Percentiles rank a stretch among this genome's conserved stretches.
Evolutionary conservation across 768 basidiomycete genomes (phyloP).

Genomic region (Gloeopeniophorella convolvens): DNA sequence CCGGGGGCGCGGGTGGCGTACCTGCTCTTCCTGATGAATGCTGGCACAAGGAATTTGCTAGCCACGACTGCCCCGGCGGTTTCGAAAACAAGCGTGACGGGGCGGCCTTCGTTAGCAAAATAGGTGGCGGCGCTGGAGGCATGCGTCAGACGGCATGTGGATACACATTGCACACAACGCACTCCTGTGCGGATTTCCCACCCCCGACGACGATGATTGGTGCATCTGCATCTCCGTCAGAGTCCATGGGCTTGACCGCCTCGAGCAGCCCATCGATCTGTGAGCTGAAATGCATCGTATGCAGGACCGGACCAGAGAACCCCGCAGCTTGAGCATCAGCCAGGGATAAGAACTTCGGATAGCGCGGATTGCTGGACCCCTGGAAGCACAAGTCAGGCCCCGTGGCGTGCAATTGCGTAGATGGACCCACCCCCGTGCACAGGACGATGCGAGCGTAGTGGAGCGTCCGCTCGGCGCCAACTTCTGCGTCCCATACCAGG

Average conservation of each 20-base stretch:
- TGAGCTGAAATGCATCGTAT: slow-evolving; percentile 43
- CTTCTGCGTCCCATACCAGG: slow-evolving; percentile 30
- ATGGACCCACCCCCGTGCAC: slow-evolving; percentile 48
- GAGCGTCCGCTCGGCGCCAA: slow-evolving; percentile 27
- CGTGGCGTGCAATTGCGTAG: neutral
- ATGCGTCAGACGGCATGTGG: neutral
- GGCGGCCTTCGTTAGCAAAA: slow-evolving; percentile 42
- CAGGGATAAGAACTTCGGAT: slow-evolving; percentile 38
- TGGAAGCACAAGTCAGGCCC: slow-evolving; percentile 22
- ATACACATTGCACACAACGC: too few species aligned
- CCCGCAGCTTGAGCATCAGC: slow-evolving; percentile 32
- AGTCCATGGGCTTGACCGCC: slow-evolving; percentile 13
- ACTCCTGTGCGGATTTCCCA: slow-evolving; percentile 64
- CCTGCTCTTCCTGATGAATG: slow-evolving; percentile 56
- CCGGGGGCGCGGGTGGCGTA: too few species aligned
- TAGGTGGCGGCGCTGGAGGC: slow-evolving; percentile 39
- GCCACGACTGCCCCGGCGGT: slow-evolving; percentile 47
- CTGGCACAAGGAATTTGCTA: slow-evolving; percentile 40
- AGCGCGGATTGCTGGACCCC: slow-evolving; percentile 48
- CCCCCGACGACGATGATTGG: slow-evolving; percentile 51
- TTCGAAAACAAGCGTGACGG: slow-evolving; percentile 46
- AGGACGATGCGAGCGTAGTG: slow-evolving; percentile 47
- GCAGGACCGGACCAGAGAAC: slow-evolving; percentile 44
- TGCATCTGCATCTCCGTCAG: slow-evolving; percentile 18
- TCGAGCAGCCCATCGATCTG: slow-evolving; percentile 37